These are phyloP conservation scores for Trametes hirsuta DNA, from an alignment of 1,284 basidiomycete genomes.

Conservation along the genomic window DNA sequence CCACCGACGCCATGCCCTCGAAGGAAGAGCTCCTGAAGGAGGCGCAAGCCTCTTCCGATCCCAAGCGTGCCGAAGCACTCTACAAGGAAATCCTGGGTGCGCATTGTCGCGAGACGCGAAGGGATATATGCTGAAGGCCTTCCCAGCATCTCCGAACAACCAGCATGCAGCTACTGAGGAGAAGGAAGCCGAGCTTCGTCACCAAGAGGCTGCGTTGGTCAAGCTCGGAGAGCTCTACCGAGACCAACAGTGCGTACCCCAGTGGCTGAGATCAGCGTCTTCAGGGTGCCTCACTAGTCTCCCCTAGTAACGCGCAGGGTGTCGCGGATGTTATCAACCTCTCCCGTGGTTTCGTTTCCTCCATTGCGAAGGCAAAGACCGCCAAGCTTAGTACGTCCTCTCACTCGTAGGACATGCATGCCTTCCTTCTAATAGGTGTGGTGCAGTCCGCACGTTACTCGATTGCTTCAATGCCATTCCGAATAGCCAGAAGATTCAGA, in stretches of 20 bases:
- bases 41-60: conserved; percentile 51
- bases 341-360: conserved; percentile 90
- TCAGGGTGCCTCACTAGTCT: background rate
- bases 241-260: conserved; percentile 72
- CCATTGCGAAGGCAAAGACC: conserved; percentile 97
- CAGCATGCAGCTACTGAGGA: conserved; percentile 36
- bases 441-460: conserved; percentile 86
- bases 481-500: conserved; percentile 79
- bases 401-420: background rate
- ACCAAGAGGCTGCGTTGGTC: conserved; percentile 87
- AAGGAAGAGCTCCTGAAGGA: conserved; percentile 54
- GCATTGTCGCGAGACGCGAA: background rate
- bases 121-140: background rate
- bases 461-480: conserved; percentile 86
- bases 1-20: conserved; percentile 33
- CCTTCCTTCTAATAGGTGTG: conserved; percentile 7
- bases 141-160: conserved; percentile 24
- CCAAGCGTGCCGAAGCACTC: conserved; percentile 60
- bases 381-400: conserved; percentile 87
- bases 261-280: background rate
- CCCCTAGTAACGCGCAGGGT: conserved; percentile 76
- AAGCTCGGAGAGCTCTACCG: conserved; percentile 89
- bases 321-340: conserved; percentile 88
- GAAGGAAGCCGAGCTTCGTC: conserved; percentile 64
- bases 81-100: conserved; percentile 70